Conservation (phyloP, 2,329 filamentous ascomycete species). For the Aspergillus bombycis region DNA sequence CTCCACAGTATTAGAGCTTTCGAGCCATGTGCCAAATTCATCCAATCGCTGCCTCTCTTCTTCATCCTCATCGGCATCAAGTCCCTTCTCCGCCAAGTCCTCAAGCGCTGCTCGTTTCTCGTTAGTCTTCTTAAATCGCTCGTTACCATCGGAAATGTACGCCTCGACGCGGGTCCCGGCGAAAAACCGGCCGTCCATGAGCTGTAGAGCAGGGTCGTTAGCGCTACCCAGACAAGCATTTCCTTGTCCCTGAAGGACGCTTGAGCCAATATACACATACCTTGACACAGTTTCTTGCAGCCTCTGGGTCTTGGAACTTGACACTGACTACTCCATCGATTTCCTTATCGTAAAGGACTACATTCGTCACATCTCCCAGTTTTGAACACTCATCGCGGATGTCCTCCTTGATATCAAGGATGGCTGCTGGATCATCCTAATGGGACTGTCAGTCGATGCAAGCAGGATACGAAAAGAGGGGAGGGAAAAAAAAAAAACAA, state of each 20-base stretch:
- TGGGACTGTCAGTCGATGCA: conserved; percentile 21
- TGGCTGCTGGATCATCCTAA: conserved; percentile 74
- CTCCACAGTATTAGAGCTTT: conserved; percentile 33
- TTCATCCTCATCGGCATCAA: conserved; percentile 45
- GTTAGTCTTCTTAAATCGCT: conserved; percentile 72
- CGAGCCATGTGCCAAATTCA: conserved; percentile 53
- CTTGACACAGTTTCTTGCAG: conserved; percentile 71
- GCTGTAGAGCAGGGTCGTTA: conserved; percentile 33
- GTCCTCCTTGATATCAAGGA: conserved; percentile 93
- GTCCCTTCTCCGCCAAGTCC: conserved; percentile 51
- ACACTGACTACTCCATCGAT: conserved; percentile 82
- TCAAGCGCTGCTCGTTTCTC: conserved; percentile 47
- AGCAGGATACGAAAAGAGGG: not conserved
- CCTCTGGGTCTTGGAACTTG: conserved; percentile 72
- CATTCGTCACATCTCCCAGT: conserved; percentile 84
- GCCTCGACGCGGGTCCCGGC: conserved; percentile 73
- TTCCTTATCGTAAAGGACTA: conserved; percentile 87
- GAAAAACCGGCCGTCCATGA: conserved; percentile 82
- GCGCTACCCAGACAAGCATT: not conserved
- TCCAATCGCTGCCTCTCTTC: conserved; percentile 50
- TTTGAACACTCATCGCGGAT: conserved; percentile 88
- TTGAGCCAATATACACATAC: conserved; percentile 32
- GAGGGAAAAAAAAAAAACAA: not conserved
- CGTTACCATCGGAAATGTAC: conserved; percentile 69
- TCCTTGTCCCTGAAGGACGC: not conserved